Percentiles rank a stretch among this genome's conserved stretches.
phyloP scores from a whole-genome alignment of 2,329 filamentous ascomycete species.

The Sporothrix globosa region DNA sequence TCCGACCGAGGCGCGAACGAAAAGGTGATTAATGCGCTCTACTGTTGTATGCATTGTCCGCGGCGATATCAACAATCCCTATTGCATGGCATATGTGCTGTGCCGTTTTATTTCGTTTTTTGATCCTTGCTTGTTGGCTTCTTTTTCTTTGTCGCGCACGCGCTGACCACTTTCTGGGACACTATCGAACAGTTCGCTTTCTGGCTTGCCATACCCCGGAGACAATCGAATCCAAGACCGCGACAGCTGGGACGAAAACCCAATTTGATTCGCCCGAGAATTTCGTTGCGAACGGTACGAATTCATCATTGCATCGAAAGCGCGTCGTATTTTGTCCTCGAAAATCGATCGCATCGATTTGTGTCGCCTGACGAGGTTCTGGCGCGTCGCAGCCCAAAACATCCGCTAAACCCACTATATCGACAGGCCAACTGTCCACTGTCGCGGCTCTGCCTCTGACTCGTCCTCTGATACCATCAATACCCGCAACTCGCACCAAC shows the following conservation, averaged over 20 bases:
- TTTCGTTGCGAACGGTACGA: background rate
- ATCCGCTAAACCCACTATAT: constrained; percentile 6
- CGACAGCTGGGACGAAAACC: background rate
- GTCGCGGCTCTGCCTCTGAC: constrained; percentile 7
- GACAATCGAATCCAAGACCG: background rate
- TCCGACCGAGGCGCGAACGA: constrained; percentile 3
- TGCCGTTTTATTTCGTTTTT: background rate
- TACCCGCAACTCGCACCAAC: constrained; percentile 8
- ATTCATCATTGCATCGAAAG: background rate
- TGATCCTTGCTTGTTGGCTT: background rate
- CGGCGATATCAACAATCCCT: constrained; percentile 9
- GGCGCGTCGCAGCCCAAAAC: constrained; percentile 20
- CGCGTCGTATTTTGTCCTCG: constrained; percentile 6
- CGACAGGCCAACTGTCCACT: constrained; percentile 24
- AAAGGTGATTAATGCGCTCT: constrained; percentile 23
- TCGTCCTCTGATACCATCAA: background rate
- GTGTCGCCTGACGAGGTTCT: background rate
- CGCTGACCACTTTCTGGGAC: background rate
- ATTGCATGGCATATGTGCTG: background rate
- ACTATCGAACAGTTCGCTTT: background rate
- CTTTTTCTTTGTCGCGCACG: background rate
- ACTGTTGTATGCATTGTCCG: constrained; percentile 18
- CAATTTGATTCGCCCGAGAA: background rate
- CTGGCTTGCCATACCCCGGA: background rate
- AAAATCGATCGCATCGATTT: constrained; percentile 23